Evolutionary conservation across 2,329 filamentous ascomycete genomes (phyloP).

Genomic region (Nigrograna mackinnonii): DNA sequence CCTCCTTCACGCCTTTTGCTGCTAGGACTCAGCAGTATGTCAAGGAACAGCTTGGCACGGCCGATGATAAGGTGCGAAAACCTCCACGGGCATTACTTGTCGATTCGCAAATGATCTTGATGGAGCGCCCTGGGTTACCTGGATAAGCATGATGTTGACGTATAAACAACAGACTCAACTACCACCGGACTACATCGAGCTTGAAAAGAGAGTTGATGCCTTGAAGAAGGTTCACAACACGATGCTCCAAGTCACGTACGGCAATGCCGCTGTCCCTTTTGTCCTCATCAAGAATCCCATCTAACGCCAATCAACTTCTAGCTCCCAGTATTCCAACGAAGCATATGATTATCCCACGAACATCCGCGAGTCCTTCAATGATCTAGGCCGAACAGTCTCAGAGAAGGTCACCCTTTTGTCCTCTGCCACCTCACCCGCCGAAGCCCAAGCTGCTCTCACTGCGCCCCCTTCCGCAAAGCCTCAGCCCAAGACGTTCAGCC

Average conservation of each 20-base stretch:
- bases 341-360: slow-evolving; percentile 93
- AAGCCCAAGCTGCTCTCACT: slow-evolving; percentile 91
- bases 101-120: neutral
- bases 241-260: slow-evolving; percentile 93
- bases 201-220: slow-evolving; percentile 98
- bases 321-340: slow-evolving; percentile 90
- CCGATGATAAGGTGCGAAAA: slow-evolving; percentile 78
- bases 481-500: slow-evolving; percentile 97
- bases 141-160: slow-evolving; percentile 20
- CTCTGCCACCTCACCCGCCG: slow-evolving; percentile 80
- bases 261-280: neutral
- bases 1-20: slow-evolving; percentile 88
- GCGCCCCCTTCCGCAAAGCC: slow-evolving; percentile 89
- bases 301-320: slow-evolving; percentile 42
- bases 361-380: slow-evolving; percentile 96
- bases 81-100: slow-evolving; percentile 1
- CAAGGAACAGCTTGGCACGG: slow-evolving; percentile 95
- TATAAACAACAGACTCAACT: slow-evolving; percentile 76
- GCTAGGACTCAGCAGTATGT: slow-evolving; percentile 95
- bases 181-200: slow-evolving; percentile 94
- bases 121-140: neutral
- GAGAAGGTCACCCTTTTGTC: slow-evolving; percentile 94
- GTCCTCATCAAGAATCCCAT: slow-evolving; percentile 1
- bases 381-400: slow-evolving; percentile 91
- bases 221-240: slow-evolving; percentile 97